These are phyloP conservation scores for Grosmannia serpens DNA, from an alignment of 2,329 filamentous ascomycete species.

Conservation along the genomic window DNA sequence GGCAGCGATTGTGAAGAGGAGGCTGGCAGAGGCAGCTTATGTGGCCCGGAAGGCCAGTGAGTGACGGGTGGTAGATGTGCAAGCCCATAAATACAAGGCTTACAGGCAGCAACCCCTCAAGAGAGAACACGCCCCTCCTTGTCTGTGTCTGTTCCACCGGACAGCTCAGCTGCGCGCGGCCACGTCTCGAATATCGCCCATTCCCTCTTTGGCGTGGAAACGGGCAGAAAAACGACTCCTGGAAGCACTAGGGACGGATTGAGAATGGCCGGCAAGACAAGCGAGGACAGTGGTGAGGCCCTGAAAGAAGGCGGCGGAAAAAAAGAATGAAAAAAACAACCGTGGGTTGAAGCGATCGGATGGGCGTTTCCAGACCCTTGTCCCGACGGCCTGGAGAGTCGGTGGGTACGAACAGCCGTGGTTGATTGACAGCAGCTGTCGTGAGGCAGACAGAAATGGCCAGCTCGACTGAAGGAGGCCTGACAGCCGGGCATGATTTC, in stretches of 20 bases:
- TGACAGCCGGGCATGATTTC: neutral
- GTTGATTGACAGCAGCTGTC: neutral
- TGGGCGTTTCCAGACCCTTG: neutral
- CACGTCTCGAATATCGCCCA: too few species aligned
- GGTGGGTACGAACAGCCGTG: neutral
- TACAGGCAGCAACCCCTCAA: neutral
- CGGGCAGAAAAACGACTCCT: neutral
- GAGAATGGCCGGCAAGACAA: neutral
- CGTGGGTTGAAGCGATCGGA: neutral
- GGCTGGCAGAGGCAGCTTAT: neutral
- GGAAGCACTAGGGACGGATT: neutral
- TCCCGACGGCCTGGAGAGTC: neutral
- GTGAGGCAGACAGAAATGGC: neutral
- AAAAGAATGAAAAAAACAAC: too few species aligned
- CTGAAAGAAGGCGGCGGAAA: neutral
- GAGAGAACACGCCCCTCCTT: neutral
- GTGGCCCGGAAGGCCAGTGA: neutral
- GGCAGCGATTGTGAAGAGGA: neutral
- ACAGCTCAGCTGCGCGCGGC: neutral
- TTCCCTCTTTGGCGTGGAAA: neutral
- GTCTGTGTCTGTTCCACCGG: neutral
- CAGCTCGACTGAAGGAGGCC: neutral
- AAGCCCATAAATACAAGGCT: neutral
- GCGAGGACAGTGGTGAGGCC: neutral
- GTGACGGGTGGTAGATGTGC: neutral